Base-by-base conservation (phyloP, 805 yeast genomes). In the Ogataea saltuana region DNA sequence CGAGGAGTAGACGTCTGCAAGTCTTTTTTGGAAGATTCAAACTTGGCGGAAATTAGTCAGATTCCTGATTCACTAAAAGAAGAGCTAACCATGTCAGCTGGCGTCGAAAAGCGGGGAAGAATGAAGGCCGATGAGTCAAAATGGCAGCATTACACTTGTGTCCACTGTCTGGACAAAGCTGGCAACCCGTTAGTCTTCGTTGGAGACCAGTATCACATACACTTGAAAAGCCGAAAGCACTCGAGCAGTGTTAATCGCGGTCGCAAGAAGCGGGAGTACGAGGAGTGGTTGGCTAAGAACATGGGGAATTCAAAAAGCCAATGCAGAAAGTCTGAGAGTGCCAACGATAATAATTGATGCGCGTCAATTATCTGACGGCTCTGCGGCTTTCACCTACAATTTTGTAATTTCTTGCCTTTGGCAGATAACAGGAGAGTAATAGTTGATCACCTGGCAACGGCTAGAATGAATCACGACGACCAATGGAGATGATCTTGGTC, bases 81-180 rank as follows among this genome's bases (percentile, higher is more conserved):
- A 12, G 52, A 48, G 27, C 28, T 50, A 6, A 34, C 37, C 10
- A 38, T 54, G 12, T 30, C 30, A n/a, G 36, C 39, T 15, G 15
- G 16, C 6, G 26, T 26, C 3, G 47, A 44, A 6, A 28, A 32
- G 16, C 16, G 11, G 10, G 35, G 26, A 19, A 20, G 36, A 21
- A 46, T 49, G 41, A 41, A 46, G 4, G 42, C 37, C n/a, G 50
- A 41, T 15, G 56, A 51, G 18, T 36, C 46, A 2, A 53, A 58
- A 49, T 86, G 95, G 93, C 71, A 76, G 40, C 95, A 88, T 49
- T 76, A 68, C 54, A 64, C 64, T 15, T 91, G 99, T 60, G 75
- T 76, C 1, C 61, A 72, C 1, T 91, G 99, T 59, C 64, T 61
- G 6, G 83, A 80, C 50, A 67, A 70, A 26, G 69, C 72, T 4